A percentile compares a stretch with the other conserved stretches of the same genome.
phyloP scores from a whole-genome alignment of 345 rosid species.

The Citrus australasica region DNA sequence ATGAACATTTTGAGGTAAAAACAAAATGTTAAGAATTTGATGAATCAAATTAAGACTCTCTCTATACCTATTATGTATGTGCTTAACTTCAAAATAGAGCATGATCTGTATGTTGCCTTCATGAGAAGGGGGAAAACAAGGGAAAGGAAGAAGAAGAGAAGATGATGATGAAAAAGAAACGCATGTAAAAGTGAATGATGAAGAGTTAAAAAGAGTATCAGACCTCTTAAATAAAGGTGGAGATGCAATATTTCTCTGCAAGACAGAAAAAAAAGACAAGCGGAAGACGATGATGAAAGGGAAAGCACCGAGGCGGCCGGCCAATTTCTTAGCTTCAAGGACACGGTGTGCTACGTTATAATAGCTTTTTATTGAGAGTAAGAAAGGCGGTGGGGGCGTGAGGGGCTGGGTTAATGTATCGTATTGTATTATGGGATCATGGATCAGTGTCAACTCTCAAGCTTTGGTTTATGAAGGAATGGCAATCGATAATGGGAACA shows the following conservation, averaged over 20 bases:
- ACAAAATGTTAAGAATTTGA: not conserved
- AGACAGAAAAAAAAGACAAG: slow-evolving; percentile 43
- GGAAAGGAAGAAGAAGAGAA: not conserved
- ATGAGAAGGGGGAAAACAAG: not conserved
- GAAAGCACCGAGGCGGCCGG: slow-evolving; percentile 26
- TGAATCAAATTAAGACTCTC: not conserved
- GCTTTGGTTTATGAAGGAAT: slow-evolving; percentile 16
- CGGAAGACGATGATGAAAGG: slow-evolving; percentile 19
- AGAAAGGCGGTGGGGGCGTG: not conserved
- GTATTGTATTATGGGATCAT: slow-evolving; percentile 4
- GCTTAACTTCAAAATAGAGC: not conserved
- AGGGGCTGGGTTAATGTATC: no score
- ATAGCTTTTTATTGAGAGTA: slow-evolving; percentile 18
- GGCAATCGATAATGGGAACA: slow-evolving; percentile 40
- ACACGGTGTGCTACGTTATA: slow-evolving; percentile 48
- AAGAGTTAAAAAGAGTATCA: slow-evolving; percentile 19
- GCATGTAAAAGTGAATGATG: slow-evolving; percentile 4
- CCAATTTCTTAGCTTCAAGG: slow-evolving; percentile 59
- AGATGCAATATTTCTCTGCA: slow-evolving; percentile 20
- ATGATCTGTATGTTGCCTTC: not conserved
- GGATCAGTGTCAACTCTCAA: slow-evolving; percentile 46
- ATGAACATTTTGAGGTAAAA: not conserved
- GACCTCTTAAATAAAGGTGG: slow-evolving; percentile 32
- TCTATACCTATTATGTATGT: not conserved
- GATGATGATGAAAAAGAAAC: slow-evolving; percentile 9